Evolutionary conservation across 306 rosid species (phyloP).

Genomic region (Fragaria ananassa): DNA sequence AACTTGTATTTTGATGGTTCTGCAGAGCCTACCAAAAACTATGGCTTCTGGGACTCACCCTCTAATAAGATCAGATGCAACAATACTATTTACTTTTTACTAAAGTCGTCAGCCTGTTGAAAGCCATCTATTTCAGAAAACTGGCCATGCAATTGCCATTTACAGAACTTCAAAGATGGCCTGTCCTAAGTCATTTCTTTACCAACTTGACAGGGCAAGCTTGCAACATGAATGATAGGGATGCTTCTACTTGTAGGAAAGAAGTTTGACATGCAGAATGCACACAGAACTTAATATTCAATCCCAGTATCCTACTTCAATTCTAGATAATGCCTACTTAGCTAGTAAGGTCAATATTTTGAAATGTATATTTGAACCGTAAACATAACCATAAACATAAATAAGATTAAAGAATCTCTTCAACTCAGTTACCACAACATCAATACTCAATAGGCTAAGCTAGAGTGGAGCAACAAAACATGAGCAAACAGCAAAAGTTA

Average conservation of each 20-base stretch:
- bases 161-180: neutral
- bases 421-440: neutral
- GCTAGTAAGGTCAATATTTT: neutral
- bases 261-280: neutral
- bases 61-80: neutral
- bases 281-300: neutral
- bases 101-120: neutral
- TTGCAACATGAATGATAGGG: neutral
- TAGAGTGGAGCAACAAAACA: neutral
- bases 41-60: neutral
- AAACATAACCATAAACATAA: neutral
- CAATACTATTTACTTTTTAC: neutral
- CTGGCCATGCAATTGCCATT: neutral
- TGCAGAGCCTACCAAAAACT: neutral
- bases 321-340: neutral
- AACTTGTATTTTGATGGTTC: neutral
- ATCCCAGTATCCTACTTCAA: neutral
- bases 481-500: conserved; percentile 16
- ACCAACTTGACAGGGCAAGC: neutral
- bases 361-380: neutral
- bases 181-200: neutral
- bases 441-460: neutral
- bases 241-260: neutral
- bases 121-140: neutral
- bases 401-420: neutral